Base-by-base conservation (phyloP, 768 basidiomycete genomes). In the Filobasidium floriforme region DNA sequence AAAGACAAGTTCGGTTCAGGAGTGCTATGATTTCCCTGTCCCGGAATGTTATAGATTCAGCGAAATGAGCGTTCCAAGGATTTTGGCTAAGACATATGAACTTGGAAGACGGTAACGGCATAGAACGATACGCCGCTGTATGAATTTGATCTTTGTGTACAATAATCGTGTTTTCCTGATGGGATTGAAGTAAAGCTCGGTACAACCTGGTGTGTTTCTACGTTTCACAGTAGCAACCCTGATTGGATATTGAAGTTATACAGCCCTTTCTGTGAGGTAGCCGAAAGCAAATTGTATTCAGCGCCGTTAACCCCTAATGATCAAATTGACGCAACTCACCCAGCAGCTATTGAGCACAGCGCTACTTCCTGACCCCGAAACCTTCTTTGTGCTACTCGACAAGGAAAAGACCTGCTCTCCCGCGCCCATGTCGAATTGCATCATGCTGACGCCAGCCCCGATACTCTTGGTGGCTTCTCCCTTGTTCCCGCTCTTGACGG, bases 201-300 rank as follows among this genome's bases (percentile, higher is more conserved):
- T 37, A 37, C 9, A 9, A 37, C 32, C 32, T 37, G 9, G 9
- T 37, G 32, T 37, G 32, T 37, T 4, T 37, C 32, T n/a, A 9
- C 32, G 32, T 37, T 59, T 37, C 24, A 61, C 5, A 7, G 7
- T 7, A 61, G 28, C 28, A 61, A 44, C 5, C 74, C 75, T 4
- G 73, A 67, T 57, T 76, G 72, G 65, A 73, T 74, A 61, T 78
- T 77, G 70, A 71, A 78, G 70, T 78, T 78, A 68, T 78, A 78
- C 7, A 73, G 75, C 14, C 75, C 73, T 44, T 73, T 73, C 74
- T 73, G 64, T 22, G 32, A 37, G 32, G 9, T 37, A 3, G 9
- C 9, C 32, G 9, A 37, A 4, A 37, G n/a, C 37, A 43, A 24
- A 65, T 41, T 1, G 40, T 7, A 19, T 40, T n/a, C 28, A 54